Conservation (phyloP, 352 stramenopile species). For the Peronosclerospora sorghi region DNA sequence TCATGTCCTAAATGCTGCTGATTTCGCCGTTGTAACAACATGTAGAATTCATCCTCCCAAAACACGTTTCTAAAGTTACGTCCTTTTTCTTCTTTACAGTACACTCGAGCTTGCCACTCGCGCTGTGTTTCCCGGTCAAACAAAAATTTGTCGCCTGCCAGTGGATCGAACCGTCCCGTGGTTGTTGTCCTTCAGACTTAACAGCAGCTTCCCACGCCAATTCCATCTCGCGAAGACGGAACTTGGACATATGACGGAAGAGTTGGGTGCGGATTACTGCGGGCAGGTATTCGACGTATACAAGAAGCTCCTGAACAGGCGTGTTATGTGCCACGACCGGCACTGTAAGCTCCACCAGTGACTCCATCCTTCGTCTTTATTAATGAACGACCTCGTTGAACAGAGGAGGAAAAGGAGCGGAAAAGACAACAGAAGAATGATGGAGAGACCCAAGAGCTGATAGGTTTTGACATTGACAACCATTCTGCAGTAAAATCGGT, state of each 20-base stretch:
- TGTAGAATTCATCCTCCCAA: slow-evolving; percentile 54
- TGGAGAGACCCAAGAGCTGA: too few relatives aligned
- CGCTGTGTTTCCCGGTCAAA: slow-evolving; percentile 30
- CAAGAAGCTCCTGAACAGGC: slow-evolving; percentile 26
- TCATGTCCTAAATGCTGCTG: slow-evolving; percentile 1
- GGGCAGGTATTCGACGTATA: slow-evolving; percentile 35
- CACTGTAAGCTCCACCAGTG: slow-evolving; percentile 25
- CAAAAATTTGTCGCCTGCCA: slow-evolving; percentile 18
- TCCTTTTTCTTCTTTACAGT: slow-evolving; percentile 5
- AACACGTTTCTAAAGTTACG: slow-evolving; percentile 33
- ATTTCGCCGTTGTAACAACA: slow-evolving; percentile 29
- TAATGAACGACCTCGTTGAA: too few relatives aligned
- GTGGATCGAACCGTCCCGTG: slow-evolving; percentile 10
- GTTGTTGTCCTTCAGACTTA: slow-evolving; percentile 5
- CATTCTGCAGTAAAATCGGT: too few relatives aligned
- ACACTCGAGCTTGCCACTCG: slow-evolving; percentile 20
- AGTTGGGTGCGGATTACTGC: slow-evolving; percentile 25
- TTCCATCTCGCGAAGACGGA: slow-evolving; percentile 38
- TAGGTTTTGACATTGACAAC: too few relatives aligned
- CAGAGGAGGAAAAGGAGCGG: too few relatives aligned
- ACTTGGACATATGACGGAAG: slow-evolving; percentile 27
- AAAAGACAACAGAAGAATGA: too few relatives aligned
- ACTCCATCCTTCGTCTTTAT: not conserved
- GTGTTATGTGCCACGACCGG: slow-evolving; percentile 17
- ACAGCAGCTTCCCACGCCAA: slow-evolving; percentile 22